Percentiles rank a stretch among this genome's conserved stretches.
These are phyloP conservation scores for Prunus fruticosa DNA, from an alignment of 306 rosid species.

Conservation along the genomic window DNA sequence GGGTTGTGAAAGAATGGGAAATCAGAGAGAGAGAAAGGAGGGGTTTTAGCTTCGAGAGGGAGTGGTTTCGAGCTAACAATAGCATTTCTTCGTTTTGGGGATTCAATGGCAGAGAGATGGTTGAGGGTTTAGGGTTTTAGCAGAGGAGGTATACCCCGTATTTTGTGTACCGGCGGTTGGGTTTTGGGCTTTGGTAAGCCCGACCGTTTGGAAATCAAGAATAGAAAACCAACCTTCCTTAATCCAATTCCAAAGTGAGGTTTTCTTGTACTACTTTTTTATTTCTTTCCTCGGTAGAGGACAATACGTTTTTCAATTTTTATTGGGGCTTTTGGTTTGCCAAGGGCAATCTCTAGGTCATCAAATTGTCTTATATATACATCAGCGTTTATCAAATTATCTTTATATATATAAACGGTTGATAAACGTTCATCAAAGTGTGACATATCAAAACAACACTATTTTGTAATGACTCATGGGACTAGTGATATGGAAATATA, in stretches of 20 bases:
- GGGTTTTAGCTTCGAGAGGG: slow-evolving; percentile 30
- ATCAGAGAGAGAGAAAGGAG: slow-evolving; percentile 16
- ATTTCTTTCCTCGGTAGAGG: not conserved
- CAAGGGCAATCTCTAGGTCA: no score
- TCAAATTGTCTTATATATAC: not conserved
- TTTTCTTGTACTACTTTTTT: no score
- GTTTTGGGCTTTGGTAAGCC: not conserved
- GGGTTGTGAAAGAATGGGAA: slow-evolving; percentile 2
- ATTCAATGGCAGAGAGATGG: not conserved
- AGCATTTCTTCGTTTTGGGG: slow-evolving; percentile 21
- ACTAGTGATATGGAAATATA: not conserved
- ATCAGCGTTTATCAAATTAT: no score
- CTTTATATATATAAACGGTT: not conserved
- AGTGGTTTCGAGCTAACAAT: slow-evolving; percentile 25
- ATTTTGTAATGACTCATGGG: no score
- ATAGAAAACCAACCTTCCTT: no score
- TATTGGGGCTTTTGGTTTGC: no score
- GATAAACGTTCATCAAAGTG: not conserved
- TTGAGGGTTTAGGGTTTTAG: slow-evolving; percentile 24
- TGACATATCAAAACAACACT: not conserved
- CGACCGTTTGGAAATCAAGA: not conserved
- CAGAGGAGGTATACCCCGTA: not conserved
- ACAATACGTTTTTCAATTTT: not conserved
- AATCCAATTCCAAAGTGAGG: not conserved
- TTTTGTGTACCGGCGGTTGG: not conserved